Evolutionary conservation across 805 yeast genomes (phyloP), one percentile per base, ranked within the genome.

Genomic region (Barnettozyma siamensis): DNA sequence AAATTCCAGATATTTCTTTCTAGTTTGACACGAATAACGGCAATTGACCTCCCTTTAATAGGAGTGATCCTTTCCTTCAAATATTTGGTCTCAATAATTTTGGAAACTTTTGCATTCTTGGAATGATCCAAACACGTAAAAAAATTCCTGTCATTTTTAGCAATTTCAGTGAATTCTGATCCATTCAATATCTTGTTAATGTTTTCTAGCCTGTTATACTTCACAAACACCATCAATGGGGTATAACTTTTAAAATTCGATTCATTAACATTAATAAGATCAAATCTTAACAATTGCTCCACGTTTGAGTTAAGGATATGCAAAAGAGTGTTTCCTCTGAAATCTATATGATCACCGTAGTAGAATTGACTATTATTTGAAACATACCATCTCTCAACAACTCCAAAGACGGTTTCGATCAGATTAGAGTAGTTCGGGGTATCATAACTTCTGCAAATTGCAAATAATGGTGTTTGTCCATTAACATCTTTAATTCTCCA

Each of bases 391-490:
- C 55, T 48, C 3, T 54, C 47, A 0, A 75, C 77, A 13, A 69
- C 62, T 1, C 55, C 47, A 40, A 83, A 69, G 0, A 78, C 76
- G 11, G 55, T 59, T 15, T 49, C 37, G 5, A 86, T 62, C 50
- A 86, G 54, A 3, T 54, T 54, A 2, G 66, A 56, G 58, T 88
- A 89, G 27, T 77, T 60, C 0, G 75, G 64, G 48, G 84, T 88
- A 57, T 88, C 96, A 60, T 89, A 89, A 48, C 88, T 78, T 41
- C 96, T 64, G 48, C 87, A 78, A 3, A 86, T 62, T 2, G 87
- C 73, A 59, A 83, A 77, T 9, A 91, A 63, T 0, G 97, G 94
- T 0, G 97, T 86, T 50, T 84, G 86, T 0, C 80, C 76, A 44
- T 73, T 76, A 11, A 53, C 47, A 55, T 89, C 97, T 38, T 72